Percentiles rank a stretch among this genome's conserved stretches.
Evolutionary conservation across 2,329 filamentous ascomycete species (phyloP).

Genomic region (Calonectria honghensis): DNA sequence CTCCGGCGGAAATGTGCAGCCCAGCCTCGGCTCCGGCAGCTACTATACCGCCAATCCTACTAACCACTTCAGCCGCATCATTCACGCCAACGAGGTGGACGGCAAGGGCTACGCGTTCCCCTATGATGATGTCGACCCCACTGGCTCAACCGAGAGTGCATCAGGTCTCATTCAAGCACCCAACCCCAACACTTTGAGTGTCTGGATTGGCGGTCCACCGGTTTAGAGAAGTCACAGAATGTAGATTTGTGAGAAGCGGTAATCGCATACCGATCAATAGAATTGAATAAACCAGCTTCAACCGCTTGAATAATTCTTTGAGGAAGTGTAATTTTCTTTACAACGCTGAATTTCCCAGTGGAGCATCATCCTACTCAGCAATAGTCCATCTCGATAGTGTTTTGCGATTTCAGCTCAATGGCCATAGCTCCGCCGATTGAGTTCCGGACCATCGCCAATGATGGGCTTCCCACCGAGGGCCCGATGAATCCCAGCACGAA

Average conservation of each 20-base stretch:
- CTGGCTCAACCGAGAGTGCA: conserved; percentile 62
- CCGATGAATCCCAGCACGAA: not conserved
- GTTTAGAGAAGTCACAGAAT: not conserved
- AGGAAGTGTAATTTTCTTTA: not conserved
- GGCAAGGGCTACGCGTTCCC: conserved; percentile 79
- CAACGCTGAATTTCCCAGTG: not conserved
- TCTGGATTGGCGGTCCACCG: conserved; percentile 6
- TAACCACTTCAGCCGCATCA: conserved; percentile 75
- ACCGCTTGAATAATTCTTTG: not conserved
- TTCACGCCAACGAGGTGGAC: conserved; percentile 76
- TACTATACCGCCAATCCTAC: conserved; percentile 68
- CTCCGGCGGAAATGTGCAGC: conserved; percentile 67
- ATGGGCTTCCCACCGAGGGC: not conserved
- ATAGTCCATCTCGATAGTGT: not conserved
- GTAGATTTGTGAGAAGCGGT: no score
- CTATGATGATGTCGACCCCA: conserved; percentile 81
- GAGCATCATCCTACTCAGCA: not conserved
- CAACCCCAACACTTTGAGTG: conserved; percentile 2
- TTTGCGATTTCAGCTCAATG: not conserved
- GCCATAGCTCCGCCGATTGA: not conserved
- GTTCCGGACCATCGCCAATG: not conserved
- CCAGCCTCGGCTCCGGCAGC: conserved; percentile 56
- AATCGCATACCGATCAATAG: not conserved
- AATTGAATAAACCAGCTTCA: not conserved
- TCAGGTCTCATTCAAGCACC: conserved; percentile 5